Percentiles rank a stretch among this genome's conserved stretches.
Conservation (phyloP, 2,329 filamentous ascomycete genomes). For the Fusarium sp. region DNA sequence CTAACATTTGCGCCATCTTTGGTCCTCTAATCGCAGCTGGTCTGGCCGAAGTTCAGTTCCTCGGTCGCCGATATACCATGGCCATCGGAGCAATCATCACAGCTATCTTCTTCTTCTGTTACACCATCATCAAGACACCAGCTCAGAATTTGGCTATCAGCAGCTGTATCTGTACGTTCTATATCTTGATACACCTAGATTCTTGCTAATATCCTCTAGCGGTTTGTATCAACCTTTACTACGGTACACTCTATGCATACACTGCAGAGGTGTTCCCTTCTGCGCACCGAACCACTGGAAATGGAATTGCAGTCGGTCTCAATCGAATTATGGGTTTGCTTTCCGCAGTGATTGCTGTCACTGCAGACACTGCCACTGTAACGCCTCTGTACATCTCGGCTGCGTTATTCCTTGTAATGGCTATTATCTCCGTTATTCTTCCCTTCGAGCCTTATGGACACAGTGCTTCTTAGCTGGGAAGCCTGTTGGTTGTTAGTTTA, state of each 20-base stretch:
- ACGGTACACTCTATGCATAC: slow-evolving; percentile 74
- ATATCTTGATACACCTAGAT: fast-evolving
- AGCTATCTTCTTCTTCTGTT: slow-evolving; percentile 25
- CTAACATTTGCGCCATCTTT: slow-evolving; percentile 73
- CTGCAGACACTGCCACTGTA: slow-evolving; percentile 68
- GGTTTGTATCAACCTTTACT: slow-evolving; percentile 78
- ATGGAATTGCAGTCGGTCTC: slow-evolving; percentile 75
- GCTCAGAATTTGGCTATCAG: slow-evolving; percentile 21
- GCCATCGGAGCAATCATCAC: slow-evolving; percentile 6
- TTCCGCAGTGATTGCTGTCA: slow-evolving; percentile 73
- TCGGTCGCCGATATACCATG: slow-evolving; percentile 31
- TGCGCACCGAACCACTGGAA: slow-evolving; percentile 79
- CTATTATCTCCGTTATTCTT: slow-evolving; percentile 43
- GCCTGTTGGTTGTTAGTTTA: not conserved
- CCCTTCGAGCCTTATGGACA: slow-evolving; percentile 26
- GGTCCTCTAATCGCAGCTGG: slow-evolving; percentile 74
- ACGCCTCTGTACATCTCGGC: slow-evolving; percentile 78
- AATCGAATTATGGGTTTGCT: slow-evolving; percentile 81
- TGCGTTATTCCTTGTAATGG: slow-evolving; percentile 71
- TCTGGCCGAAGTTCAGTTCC: slow-evolving; percentile 62
- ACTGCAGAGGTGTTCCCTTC: slow-evolving; percentile 71
- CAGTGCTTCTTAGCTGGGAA: slow-evolving; percentile 2
- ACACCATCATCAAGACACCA: slow-evolving; percentile 19
- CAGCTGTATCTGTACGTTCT: slow-evolving; percentile 9
- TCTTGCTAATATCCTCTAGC: slow-evolving; percentile 42